A percentile compares a stretch with the other conserved stretches of the same genome.
These are phyloP conservation scores for Nakataea oryzae DNA, from an alignment of 2,329 filamentous ascomycete species.

Conservation along the genomic window DNA sequence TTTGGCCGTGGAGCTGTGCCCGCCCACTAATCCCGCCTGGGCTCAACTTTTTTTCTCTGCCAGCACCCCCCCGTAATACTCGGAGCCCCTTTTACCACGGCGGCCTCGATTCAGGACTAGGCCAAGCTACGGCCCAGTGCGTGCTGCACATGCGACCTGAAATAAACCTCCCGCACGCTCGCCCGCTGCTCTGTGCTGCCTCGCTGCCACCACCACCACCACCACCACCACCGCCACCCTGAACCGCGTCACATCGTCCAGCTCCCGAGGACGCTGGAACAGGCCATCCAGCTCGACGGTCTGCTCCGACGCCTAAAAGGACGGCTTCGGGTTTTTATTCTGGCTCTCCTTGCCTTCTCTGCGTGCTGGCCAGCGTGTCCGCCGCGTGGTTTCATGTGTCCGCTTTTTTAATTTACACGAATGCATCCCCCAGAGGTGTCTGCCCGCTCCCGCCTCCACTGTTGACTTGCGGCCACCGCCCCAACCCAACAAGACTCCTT, in stretches of 20 bases:
- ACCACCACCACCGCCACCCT: neutral
- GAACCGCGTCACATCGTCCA: neutral
- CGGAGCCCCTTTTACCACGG: neutral
- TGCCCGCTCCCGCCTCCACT: conserved; percentile 7
- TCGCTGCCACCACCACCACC: neutral
- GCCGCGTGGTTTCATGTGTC: neutral
- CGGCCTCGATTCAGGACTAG: neutral
- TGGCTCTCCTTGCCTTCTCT: conserved; percentile 1
- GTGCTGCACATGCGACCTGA: neutral
- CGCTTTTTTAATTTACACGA: conserved; percentile 8
- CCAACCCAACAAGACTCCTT: neutral
- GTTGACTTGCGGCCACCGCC: conserved; percentile 1
- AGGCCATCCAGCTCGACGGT: neutral
- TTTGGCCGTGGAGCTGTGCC: neutral
- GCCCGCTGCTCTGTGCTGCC: neutral
- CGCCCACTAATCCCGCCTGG: neutral
- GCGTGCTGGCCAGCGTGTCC: neutral
- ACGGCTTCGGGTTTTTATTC: neutral
- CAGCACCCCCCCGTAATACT: neutral
- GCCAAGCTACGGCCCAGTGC: neutral
- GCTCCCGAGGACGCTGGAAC: neutral
- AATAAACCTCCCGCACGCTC: neutral
- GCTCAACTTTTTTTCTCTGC: neutral
- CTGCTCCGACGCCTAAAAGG: neutral
- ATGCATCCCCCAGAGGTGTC: conserved; percentile 8